phyloP scores from a whole-genome alignment of 2,329 filamentous ascomycete species.

The Trichoderma breve region DNA sequence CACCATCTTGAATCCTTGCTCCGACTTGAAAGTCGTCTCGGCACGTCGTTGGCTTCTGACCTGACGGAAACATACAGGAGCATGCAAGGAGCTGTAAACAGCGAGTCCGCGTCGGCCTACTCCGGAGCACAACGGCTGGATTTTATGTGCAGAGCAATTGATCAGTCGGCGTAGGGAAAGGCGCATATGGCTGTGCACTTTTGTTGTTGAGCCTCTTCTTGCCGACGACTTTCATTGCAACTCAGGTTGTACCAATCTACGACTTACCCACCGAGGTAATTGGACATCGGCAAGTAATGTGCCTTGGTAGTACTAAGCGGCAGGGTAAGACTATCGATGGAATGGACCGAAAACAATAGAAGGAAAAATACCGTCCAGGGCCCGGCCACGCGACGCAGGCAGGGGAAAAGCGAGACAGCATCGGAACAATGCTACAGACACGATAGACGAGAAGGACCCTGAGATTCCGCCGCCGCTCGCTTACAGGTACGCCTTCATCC shows the following conservation, averaged over 20 bases:
- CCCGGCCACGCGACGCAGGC: conserved; percentile 6
- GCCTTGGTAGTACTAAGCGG: background rate
- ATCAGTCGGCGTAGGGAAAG: background rate
- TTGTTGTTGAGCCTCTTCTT: background rate
- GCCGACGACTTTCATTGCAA: background rate
- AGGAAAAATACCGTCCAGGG: background rate
- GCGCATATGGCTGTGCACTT: no score
- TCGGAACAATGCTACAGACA: conserved; percentile 10
- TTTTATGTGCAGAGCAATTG: background rate
- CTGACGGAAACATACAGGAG: background rate
- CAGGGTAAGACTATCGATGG: background rate
- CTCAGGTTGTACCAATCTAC: background rate
- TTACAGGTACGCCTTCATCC: background rate
- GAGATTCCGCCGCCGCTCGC: conserved; percentile 9
- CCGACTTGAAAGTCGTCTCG: background rate
- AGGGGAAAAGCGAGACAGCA: conserved; percentile 14
- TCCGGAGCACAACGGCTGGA: background rate
- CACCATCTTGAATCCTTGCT: background rate
- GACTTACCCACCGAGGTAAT: background rate
- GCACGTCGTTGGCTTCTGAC: background rate
- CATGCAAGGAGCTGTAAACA: background rate
- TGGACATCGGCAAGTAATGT: background rate
- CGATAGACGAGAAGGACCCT: conserved; percentile 15
- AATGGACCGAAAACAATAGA: background rate
- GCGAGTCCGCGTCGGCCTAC: background rate